Evolutionary conservation across 257 asterid genomes (phyloP), one percentile per base, ranked within the genome.

Genomic region (Primulina eburnea): DNA sequence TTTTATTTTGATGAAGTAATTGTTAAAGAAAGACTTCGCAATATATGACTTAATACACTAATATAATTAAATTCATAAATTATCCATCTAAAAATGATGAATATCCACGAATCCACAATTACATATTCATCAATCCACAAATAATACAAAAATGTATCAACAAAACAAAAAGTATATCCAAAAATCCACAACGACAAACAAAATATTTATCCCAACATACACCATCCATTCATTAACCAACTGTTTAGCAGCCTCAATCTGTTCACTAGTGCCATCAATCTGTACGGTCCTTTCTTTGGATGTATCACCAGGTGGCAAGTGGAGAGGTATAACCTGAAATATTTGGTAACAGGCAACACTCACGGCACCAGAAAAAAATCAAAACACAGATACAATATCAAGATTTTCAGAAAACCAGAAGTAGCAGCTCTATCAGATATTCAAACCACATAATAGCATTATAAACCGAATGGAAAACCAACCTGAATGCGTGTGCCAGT

Each of bases 401-500:
- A 18, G 29, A 17, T 21, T 35, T 28, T 37, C 18, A 53, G 16
- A 32, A 68, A 20, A 70, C 40, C 17, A 8, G 5, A 6, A 55
- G 47, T 17, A 63, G 24, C 62, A 68, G 33, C 20, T 3, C 26
- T 1, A 18, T 21, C 24, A 64, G 30, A 64, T 38, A 38, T 35
- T 56, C 38, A 53, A 55, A 65, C 4, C 5, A 35, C 38, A 62
- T 14, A 47, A 24, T 14, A 40, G 56, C 56, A 40, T 57, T 28
- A 60, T 7, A 32, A 8, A 33, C n/a, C 8, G 17, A 71, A 10
- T 20, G 50, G 65, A 21, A 65, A 57, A 8, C 56, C 17, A 56
- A 88, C 97, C 95, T 90, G 98, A 73, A 92, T 86, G 12, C 96
- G 95, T 56, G 98, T 97, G 35, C 98, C 98, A 9, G 97, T 71